A percentile compares a stretch with the other conserved stretches of the same genome.
Conservation (phyloP, 495 filamentous ascomycete genomes). For the Cenococcum geophilum region DNA sequence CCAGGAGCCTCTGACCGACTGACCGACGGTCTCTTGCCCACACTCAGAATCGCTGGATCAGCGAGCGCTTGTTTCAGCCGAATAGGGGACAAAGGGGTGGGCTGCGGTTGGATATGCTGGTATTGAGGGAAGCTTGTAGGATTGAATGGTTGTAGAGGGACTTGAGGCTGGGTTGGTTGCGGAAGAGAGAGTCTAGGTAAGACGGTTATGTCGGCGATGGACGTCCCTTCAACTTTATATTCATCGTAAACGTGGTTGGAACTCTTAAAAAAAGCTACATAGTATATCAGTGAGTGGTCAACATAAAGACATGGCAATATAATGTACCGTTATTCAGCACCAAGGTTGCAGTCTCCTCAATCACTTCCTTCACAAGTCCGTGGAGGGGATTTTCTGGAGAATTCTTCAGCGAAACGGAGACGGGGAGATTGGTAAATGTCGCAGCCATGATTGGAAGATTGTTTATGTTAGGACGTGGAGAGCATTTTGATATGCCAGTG, state of each 20-base stretch:
- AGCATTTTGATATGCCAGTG: constrained; percentile 1
- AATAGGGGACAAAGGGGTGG: constrained; percentile 3
- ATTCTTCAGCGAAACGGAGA: constrained; percentile 64
- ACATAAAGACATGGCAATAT: not conserved
- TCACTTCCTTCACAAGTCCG: constrained; percentile 68
- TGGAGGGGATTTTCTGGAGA: constrained; percentile 61
- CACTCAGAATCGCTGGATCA: constrained; percentile 41
- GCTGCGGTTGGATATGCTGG: constrained; percentile 8
- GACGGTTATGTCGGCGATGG: constrained; percentile 55
- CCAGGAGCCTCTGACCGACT: not conserved
- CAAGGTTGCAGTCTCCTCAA: constrained; percentile 58
- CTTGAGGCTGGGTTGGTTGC: constrained; percentile 31
- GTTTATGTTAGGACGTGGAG: not conserved
- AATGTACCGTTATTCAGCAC: constrained; percentile 70
- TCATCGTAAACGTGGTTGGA: constrained; percentile 45
- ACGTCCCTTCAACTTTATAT: constrained; percentile 50
- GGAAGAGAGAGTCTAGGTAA: constrained; percentile 1
- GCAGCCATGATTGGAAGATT: constrained; percentile 48
- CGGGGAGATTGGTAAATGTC: constrained; percentile 73
- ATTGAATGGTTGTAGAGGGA: constrained; percentile 26
- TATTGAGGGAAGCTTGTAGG: constrained; percentile 18
- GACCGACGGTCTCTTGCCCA: constrained; percentile 29
- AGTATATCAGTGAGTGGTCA: constrained; percentile 7
- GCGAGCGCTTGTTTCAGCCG: constrained; percentile 31
- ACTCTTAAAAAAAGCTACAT: constrained; percentile 46